Base-by-base conservation (phyloP, 208 protist genomes). In the Crithidia thermophila region DNA sequence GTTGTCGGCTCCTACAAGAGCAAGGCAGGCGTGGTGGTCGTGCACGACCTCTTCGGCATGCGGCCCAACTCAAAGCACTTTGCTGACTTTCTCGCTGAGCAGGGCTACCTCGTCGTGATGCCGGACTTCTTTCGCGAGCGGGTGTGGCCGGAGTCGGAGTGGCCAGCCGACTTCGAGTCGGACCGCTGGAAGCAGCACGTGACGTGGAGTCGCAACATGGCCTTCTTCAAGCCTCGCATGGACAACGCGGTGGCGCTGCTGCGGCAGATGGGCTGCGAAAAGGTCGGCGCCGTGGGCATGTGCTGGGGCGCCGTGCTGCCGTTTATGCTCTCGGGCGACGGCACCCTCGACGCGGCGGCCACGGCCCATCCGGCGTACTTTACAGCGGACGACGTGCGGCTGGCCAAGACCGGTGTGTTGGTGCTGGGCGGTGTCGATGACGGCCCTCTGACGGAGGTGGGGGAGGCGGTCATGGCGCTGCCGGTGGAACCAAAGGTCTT, bases 401-500 rank as follows among this genome's bases (percentile, higher is more conserved):
- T 20, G 1, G 64, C 77, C 27, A 70, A 68, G 25, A 56, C 61
- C 21, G 74, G 74, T 14, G 46, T 85, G 28, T 61, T 79, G 50
- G 71, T 89, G 23, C 52, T 92, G 14, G 46, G 74, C 34, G 84
- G 82, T 18, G 79, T 77, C 58, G 81, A 92, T n/a, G 81, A 92
- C 33, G n/a, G 40, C 18, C 23, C 27, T 3, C 61, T 80, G 64
- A 63, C 69, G 8, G 77, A 80, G 14, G 51, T 92, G 3, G 57
- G 79, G 63, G 66, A 51, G 27, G 71, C 57, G 37, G 34, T 89
- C 10, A 51, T 77, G 13, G 61, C 43, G 30, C 71, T 74, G 67
- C n/a, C 67, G 20, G 20, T 47, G 4, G 50, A 59, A 30, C 60
- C 56, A 18, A 28, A 71, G 30, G 71, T 88, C 31, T 88, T 72